Evolutionary conservation across 1,139 yeast species (phyloP).

Genomic region (Yamadazyma blattariae): DNA sequence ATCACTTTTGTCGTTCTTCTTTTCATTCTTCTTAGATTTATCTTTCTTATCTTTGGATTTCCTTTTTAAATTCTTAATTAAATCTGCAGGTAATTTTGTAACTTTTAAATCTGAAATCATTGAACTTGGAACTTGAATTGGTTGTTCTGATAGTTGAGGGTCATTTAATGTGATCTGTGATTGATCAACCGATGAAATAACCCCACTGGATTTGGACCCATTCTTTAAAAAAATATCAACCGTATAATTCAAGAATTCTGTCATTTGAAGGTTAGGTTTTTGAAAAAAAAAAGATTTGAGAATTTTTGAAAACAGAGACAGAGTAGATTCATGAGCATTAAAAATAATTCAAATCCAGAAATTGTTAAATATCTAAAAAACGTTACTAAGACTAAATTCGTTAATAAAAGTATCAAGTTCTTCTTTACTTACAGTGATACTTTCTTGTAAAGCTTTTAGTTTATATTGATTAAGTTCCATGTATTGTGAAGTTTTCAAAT

Average conservation of each 20-base stretch:
- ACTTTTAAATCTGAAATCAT: constrained; percentile 50
- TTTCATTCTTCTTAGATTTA: constrained; percentile 5
- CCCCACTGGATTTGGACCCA: constrained; percentile 45
- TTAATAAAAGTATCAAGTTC: constrained; percentile 8
- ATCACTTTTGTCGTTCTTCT: not conserved
- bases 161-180: constrained; percentile 37
- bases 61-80: constrained; percentile 11
- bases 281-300: too few relatives aligned
- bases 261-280: constrained; percentile 16
- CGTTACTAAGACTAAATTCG: constrained; percentile 6
- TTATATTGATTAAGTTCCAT: too few relatives aligned
- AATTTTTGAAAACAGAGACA: not conserved
- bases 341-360: too few relatives aligned
- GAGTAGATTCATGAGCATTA: too few relatives aligned
- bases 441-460: not conserved
- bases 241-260: constrained; percentile 54
- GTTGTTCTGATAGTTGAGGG: constrained; percentile 23
- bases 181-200: constrained; percentile 42
- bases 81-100: constrained; percentile 42
- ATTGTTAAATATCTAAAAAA: constrained; percentile 2
- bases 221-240: constrained; percentile 49
- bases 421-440: not conserved
- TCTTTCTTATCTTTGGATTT: constrained; percentile 15
- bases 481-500: too few relatives aligned
- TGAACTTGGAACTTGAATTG: constrained; percentile 26